Percentiles rank a stretch among this genome's conserved stretches.
These are phyloP conservation scores for Angomonas deanei DNA, from an alignment of 208 protist genomes.

Conservation along the genomic window DNA sequence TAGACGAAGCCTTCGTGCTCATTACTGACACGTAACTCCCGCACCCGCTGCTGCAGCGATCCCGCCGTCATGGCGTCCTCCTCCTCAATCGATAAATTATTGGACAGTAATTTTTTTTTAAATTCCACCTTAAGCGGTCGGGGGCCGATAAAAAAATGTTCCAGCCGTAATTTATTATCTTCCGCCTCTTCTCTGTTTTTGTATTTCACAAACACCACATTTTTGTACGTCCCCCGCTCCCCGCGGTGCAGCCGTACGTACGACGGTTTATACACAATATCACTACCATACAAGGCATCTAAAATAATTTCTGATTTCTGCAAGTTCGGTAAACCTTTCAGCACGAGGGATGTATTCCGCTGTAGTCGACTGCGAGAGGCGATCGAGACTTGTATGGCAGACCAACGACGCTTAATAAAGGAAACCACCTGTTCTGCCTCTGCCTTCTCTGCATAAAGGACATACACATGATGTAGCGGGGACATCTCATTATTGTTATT, in stretches of 20 bases:
- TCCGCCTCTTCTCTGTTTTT: constrained; percentile 88
- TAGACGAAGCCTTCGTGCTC: constrained; percentile 75
- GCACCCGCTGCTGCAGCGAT: constrained; percentile 63
- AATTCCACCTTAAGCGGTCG: constrained; percentile 76
- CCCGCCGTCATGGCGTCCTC: not conserved
- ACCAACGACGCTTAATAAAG: constrained; percentile 61
- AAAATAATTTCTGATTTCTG: constrained; percentile 60
- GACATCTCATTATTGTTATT: not conserved
- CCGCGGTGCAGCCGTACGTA: constrained; percentile 79
- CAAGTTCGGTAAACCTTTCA: constrained; percentile 74
- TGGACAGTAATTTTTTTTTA: constrained; percentile 59
- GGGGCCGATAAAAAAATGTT: constrained; percentile 51
- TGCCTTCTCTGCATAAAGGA: constrained; percentile 66
- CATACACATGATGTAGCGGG: constrained; percentile 38
- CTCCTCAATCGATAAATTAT: not conserved
- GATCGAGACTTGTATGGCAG: constrained; percentile 31
- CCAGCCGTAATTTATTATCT: constrained; percentile 86
- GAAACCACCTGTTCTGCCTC: constrained; percentile 59
- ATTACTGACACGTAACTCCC: constrained; percentile 67
- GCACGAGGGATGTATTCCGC: constrained; percentile 69
- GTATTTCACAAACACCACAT: constrained; percentile 81
- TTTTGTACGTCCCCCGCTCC: constrained; percentile 79
- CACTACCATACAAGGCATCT: constrained; percentile 26
- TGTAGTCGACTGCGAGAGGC: constrained; percentile 48
- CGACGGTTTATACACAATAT: constrained; percentile 48